These are phyloP conservation scores for Teunomyces barrocoloradensis DNA, from an alignment of 805 yeast genomes.

Conservation along the genomic window DNA sequence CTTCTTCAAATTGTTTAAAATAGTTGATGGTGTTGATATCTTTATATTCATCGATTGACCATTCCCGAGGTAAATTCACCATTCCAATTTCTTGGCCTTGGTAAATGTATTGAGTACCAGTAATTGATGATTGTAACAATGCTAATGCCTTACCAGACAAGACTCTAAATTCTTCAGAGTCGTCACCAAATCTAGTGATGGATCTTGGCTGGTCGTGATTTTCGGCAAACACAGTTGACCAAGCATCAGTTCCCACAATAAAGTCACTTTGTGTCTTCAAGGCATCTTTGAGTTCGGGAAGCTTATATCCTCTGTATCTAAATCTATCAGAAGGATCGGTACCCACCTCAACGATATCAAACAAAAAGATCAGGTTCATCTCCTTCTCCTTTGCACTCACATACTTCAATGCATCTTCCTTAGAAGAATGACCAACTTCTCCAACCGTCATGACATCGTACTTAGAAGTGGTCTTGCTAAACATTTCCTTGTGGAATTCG, in stretches of 20 bases:
- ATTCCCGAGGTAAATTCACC: slow-evolving; percentile 45
- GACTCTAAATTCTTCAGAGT: slow-evolving; percentile 26
- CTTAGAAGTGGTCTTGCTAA: slow-evolving; percentile 36
- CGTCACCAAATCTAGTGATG: slow-evolving; percentile 50
- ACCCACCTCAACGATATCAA: slow-evolving; percentile 36
- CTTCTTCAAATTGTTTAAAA: slow-evolving; percentile 29
- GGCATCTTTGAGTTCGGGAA: slow-evolving; percentile 39
- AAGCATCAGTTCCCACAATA: slow-evolving; percentile 50
- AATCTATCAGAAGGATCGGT: slow-evolving; percentile 31
- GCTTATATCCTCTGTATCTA: slow-evolving; percentile 27
- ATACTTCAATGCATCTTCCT: slow-evolving; percentile 41
- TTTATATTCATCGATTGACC: slow-evolving; percentile 48
- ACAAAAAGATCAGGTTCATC: slow-evolving; percentile 36
- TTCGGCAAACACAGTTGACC: slow-evolving; percentile 55
- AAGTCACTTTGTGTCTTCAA: slow-evolving; percentile 23
- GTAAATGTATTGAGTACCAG: slow-evolving; percentile 55
- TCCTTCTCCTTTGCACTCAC: slow-evolving; percentile 38
- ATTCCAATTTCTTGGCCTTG: slow-evolving; percentile 63
- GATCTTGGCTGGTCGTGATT: slow-evolving; percentile 60
- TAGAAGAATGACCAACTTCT: slow-evolving; percentile 45
- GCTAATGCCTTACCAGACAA: slow-evolving; percentile 50
- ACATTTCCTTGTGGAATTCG: slow-evolving; percentile 55
- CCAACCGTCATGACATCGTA: slow-evolving; percentile 59
- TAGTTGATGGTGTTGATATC: slow-evolving; percentile 49
- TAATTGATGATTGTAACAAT: slow-evolving; percentile 42